Evolutionary conservation across 2,329 filamentous ascomycete species (phyloP).

Genomic region (Colletotrichum liaoningense): DNA sequence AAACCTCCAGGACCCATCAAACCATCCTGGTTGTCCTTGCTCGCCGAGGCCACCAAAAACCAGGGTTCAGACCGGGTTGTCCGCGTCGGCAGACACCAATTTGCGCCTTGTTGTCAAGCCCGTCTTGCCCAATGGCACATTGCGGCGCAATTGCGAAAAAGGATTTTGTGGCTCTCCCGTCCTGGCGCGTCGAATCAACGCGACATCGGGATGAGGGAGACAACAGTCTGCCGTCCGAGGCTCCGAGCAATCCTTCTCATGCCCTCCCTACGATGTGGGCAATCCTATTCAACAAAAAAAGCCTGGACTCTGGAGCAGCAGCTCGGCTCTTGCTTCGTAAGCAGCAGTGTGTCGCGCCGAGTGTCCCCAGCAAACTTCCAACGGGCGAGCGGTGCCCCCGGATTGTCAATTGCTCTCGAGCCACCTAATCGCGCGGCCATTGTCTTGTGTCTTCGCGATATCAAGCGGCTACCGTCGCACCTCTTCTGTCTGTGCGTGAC

Average conservation of each 20-base stretch:
- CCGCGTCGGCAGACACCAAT: constrained; percentile 12
- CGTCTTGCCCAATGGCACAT: constrained; percentile 6
- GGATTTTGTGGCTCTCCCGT: neutral
- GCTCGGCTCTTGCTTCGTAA: neutral
- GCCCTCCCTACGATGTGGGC: neutral
- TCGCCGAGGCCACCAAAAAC: neutral
- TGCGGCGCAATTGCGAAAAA: neutral
- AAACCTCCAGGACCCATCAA: neutral
- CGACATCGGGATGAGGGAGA: neutral
- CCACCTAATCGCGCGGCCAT: neutral
- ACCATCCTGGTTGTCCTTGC: constrained; percentile 9
- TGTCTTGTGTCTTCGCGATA: neutral
- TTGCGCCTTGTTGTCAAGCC: neutral
- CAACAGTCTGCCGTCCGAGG: neutral
- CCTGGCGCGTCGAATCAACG: neutral
- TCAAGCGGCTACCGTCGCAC: constrained; percentile 1
- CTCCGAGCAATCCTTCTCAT: neutral
- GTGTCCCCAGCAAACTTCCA: neutral
- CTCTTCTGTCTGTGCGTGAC: constrained; percentile 15
- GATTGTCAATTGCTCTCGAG: neutral
- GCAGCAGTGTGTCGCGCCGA: neutral
- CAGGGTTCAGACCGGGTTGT: constrained; percentile 22
- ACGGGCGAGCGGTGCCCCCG: neutral
- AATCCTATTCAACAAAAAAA: neutral
- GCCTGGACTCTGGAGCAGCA: neutral